Conservation (phyloP, 148 eudicot species). For the Chenopodium album region DNA sequence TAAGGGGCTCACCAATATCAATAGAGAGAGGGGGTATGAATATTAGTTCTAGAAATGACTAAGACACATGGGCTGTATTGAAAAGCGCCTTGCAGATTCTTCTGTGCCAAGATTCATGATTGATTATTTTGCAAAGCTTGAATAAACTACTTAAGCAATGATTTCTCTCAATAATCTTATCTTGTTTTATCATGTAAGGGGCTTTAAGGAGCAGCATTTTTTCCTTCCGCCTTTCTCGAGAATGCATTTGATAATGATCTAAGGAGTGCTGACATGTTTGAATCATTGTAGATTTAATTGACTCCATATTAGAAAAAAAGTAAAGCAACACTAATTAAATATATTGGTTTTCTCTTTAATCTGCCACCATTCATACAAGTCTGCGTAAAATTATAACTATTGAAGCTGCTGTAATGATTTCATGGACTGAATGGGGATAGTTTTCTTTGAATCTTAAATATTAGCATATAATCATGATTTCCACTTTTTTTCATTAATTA, state of each 20-base stretch:
- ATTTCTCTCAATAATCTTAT: conserved; percentile 24
- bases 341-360: conserved; percentile 13
- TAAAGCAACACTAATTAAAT: conserved; percentile 4
- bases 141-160: conserved; percentile 21
- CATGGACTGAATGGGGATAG: conserved; percentile 20
- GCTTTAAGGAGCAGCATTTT: conserved; percentile 4
- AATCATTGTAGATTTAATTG: background rate
- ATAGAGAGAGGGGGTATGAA: conserved; percentile 33
- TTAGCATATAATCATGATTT: conserved; percentile 19
- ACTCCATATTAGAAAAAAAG: background rate
- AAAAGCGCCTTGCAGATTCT: conserved; percentile 22
- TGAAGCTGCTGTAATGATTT: conserved; percentile 29
- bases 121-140: conserved; percentile 30
- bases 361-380: conserved; percentile 5
- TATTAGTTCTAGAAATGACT: conserved; percentile 31
- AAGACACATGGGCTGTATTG: conserved; percentile 34
- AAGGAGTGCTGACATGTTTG: conserved; percentile 9
- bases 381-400: conserved; percentile 14
- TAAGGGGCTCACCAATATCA: conserved; percentile 28
- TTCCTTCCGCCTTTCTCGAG: conserved; percentile 14
- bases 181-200: conserved; percentile 11
- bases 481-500: conserved; percentile 8
- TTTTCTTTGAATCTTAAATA: conserved; percentile 21
- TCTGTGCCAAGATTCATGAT: conserved; percentile 25
- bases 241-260: conserved; percentile 14